Percentiles rank a stretch among this genome's conserved stretches.
Conservation (phyloP, 108 stramenopile species). For the Conticribra guillardii region DNA sequence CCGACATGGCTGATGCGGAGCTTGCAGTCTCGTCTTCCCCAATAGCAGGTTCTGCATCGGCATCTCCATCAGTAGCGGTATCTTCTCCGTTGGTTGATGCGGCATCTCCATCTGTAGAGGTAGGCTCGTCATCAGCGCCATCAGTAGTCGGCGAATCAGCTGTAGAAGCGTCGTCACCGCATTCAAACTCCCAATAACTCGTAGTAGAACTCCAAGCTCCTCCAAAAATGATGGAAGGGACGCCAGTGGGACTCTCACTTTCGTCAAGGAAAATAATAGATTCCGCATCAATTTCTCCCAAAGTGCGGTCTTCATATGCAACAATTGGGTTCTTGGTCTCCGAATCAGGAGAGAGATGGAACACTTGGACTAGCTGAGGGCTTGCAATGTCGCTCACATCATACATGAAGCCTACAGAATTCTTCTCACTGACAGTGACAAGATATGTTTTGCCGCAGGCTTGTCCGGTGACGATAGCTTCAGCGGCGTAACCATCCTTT, state of each 20-base stretch:
- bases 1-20: neutral
- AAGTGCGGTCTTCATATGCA: constrained; percentile 49
- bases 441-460: constrained; percentile 42
- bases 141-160: neutral
- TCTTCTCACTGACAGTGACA: constrained; percentile 49
- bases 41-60: neutral
- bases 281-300: constrained; percentile 59
- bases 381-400: constrained; percentile 43
- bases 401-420: constrained; percentile 44
- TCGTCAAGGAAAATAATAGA: constrained; percentile 40
- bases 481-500: constrained; percentile 45
- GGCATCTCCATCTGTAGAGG: neutral
- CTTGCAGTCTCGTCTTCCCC: neutral
- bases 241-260: constrained; percentile 44
- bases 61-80: neutral
- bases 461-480: constrained; percentile 30
- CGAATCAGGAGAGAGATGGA: constrained; percentile 53
- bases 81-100: neutral
- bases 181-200: constrained; percentile 56
- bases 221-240: constrained; percentile 51
- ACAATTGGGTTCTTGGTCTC: constrained; percentile 39
- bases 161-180: neutral
- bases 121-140: neutral
- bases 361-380: constrained; percentile 35
- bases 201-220: constrained; percentile 45